These are phyloP conservation scores for Leccinum boreale DNA, from an alignment of 768 basidiomycete species.

Conservation along the genomic window DNA sequence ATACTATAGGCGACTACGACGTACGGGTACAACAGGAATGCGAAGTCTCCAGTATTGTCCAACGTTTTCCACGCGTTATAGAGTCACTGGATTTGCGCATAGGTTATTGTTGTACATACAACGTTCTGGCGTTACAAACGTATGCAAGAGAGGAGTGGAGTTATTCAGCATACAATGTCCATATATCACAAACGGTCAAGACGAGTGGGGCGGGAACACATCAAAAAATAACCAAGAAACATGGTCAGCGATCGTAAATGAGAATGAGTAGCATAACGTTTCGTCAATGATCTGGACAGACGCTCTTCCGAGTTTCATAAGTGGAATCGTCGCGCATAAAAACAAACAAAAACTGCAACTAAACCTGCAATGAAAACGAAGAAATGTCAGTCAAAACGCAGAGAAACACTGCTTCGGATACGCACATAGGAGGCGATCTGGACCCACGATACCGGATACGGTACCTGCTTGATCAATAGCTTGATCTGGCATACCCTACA, in stretches of 20 bases:
- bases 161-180: background rate
- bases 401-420: background rate
- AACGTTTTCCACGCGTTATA: too few species aligned
- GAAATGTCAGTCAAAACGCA: constrained; percentile 5
- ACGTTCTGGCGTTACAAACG: background rate
- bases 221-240: background rate
- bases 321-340: background rate
- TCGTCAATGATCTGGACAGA: background rate
- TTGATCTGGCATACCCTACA: constrained; percentile 33
- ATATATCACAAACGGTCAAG: background rate
- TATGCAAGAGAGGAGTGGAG: background rate
- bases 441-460: constrained; percentile 23
- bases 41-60: too few species aligned
- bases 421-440: constrained; percentile 15
- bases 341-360: background rate
- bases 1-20: too few species aligned
- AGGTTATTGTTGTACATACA: constrained; percentile 3
- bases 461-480: constrained; percentile 23
- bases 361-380: constrained; percentile 6
- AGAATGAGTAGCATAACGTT: background rate
- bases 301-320: background rate
- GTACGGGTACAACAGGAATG: too few species aligned
- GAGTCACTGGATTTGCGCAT: background rate
- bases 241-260: background rate
- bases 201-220: background rate